phyloP scores from a whole-genome alignment of 768 basidiomycete species.

The Lactarius indigo region DNA sequence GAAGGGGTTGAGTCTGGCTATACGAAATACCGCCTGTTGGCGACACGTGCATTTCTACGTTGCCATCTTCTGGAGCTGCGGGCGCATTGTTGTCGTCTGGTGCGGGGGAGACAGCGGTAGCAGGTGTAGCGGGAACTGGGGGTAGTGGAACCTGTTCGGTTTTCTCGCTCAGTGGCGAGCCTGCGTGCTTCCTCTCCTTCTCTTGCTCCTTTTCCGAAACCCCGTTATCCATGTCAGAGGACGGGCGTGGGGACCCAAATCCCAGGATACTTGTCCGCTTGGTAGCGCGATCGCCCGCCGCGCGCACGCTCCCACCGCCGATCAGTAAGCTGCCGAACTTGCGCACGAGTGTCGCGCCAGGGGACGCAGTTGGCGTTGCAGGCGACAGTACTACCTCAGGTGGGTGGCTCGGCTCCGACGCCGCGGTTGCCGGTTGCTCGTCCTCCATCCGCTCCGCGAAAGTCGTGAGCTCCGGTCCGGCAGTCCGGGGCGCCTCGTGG shows the following conservation, averaged over 20 bases:
- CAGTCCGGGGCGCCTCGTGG: constrained; percentile 51
- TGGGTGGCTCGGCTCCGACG: constrained; percentile 19
- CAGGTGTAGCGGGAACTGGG: neutral
- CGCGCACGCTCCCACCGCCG: constrained; percentile 23
- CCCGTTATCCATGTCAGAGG: constrained; percentile 5
- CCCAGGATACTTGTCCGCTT: constrained; percentile 21
- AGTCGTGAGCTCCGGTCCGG: constrained; percentile 57
- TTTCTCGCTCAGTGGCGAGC: constrained; percentile 27
- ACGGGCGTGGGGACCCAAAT: constrained; percentile 21
- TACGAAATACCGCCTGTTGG: constrained; percentile 33
- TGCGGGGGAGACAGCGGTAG: neutral
- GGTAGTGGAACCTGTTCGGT: constrained; percentile 8
- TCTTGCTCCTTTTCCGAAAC: constrained; percentile 21
- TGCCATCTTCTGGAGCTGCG: neutral
- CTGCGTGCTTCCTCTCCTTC: constrained; percentile 31
- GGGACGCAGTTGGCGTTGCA: constrained; percentile 7
- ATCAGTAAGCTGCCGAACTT: constrained; percentile 23
- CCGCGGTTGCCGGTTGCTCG: constrained; percentile 34
- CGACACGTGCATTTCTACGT: constrained; percentile 17
- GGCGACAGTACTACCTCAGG: constrained; percentile 21
- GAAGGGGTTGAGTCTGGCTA: constrained; percentile 55
- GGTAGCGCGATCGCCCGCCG: constrained; percentile 22
- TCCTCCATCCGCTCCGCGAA: constrained; percentile 45
- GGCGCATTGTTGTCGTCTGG: neutral
- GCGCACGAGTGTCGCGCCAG: constrained; percentile 30